phyloP scores from a whole-genome alignment of 2,329 filamentous ascomycete species.

The Rhytidhysteron rufulum region DNA sequence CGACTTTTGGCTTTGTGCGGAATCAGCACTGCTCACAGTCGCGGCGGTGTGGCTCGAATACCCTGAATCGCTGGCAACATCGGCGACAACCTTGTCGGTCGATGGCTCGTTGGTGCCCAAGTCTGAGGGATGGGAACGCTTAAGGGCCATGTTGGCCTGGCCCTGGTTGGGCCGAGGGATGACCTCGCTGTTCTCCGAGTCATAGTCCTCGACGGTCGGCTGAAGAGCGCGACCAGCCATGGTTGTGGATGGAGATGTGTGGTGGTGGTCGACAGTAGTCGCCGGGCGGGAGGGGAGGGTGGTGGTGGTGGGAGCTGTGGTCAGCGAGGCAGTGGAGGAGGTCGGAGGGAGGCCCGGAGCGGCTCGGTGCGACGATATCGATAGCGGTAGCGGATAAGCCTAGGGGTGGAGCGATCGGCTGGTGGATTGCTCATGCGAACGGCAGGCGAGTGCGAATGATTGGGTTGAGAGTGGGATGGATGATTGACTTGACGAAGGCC shows the following conservation, averaged over 20 bases:
- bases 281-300: neutral
- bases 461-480: too few species aligned
- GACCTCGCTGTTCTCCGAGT: constrained; percentile 36
- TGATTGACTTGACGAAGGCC: constrained; percentile 2
- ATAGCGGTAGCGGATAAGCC: constrained; percentile 14
- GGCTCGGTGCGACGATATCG: constrained; percentile 13
- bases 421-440: constrained; percentile 7
- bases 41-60: constrained; percentile 58
- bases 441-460: neutral
- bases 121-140: constrained; percentile 41
- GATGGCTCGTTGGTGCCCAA: constrained; percentile 28
- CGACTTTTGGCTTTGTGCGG: constrained; percentile 40
- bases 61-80: constrained; percentile 58
- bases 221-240: constrained; percentile 21
- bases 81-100: constrained; percentile 31
- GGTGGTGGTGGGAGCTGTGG: neutral
- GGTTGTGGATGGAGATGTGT: constrained; percentile 5
- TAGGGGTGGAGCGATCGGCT: constrained; percentile 8
- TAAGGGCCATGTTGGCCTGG: constrained; percentile 50
- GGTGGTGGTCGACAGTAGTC: neutral
- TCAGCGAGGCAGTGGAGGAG: constrained; percentile 1
- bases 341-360: constrained; percentile 1
- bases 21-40: constrained; percentile 51
- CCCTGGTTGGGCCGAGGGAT: constrained; percentile 27
- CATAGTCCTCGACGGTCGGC: constrained; percentile 37